A percentile compares a stretch with the other conserved stretches of the same genome.
Evolutionary conservation across 169 alveolate species (phyloP).

Genomic region (Besnoitia besnoiti): DNA sequence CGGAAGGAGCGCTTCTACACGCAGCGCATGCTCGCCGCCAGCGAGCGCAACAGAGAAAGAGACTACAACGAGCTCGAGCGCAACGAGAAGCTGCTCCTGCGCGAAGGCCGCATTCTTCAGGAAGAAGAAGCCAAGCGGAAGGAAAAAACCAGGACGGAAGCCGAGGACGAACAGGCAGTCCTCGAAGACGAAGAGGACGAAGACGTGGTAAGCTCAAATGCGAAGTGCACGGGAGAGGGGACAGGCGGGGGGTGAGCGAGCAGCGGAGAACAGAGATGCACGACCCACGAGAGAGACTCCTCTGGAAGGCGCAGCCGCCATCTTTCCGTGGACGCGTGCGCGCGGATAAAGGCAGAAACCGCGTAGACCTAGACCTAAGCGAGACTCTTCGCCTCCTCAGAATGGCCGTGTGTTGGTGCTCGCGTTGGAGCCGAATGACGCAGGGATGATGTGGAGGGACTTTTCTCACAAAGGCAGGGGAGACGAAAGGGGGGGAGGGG

Average conservation of each 20-base stretch:
- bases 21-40: slow-evolving; percentile 55
- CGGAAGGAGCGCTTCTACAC: slow-evolving; percentile 65
- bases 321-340: too few species aligned
- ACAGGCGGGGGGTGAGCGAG: not conserved
- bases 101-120: not conserved
- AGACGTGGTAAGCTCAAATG: not conserved
- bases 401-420: too few species aligned
- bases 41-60: not conserved
- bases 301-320: too few species aligned
- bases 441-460: too few species aligned
- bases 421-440: too few species aligned
- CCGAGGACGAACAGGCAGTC: not conserved
- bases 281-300: too few species aligned
- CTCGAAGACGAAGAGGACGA: slow-evolving; percentile 38
- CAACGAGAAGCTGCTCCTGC: slow-evolving; percentile 24
- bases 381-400: too few species aligned
- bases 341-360: too few species aligned
- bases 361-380: too few species aligned
- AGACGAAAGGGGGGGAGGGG: too few species aligned
- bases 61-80: slow-evolving; percentile 10
- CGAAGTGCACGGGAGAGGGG: not conserved
- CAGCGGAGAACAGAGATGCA: too few species aligned
- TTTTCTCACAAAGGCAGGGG: not conserved
- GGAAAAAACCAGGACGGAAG: not conserved
- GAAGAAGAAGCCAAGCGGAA: not conserved